These are phyloP conservation scores for Raphanus sativus DNA, from an alignment of 345 rosid species.

Conservation along the genomic window DNA sequence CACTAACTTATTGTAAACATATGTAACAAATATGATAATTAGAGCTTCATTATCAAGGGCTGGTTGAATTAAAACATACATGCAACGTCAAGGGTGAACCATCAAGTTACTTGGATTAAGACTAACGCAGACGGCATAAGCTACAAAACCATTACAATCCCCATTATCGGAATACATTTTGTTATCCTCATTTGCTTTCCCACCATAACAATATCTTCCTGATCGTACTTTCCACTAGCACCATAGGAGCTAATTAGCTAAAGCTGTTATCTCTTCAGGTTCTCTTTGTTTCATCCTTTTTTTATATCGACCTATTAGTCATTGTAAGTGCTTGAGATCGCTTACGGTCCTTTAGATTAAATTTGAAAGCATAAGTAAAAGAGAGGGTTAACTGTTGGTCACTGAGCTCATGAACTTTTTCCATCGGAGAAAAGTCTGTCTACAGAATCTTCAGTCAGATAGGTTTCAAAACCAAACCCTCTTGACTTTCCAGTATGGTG, in stretches of 20 bases:
- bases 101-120: not conserved
- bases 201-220: constrained; percentile 34
- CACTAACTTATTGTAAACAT: not conserved
- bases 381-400: constrained; percentile 41
- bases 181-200: constrained; percentile 43
- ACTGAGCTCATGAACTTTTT: constrained; percentile 46
- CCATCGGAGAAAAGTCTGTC: constrained; percentile 46
- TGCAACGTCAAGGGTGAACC: not conserved
- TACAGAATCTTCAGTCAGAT: constrained; percentile 49
- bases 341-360: not conserved
- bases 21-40: not conserved
- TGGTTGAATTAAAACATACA: not conserved
- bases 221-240: constrained; percentile 44
- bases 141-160: not conserved
- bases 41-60: not conserved
- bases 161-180: constrained; percentile 18
- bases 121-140: not conserved
- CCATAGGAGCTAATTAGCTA: constrained; percentile 34
- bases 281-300: constrained; percentile 77
- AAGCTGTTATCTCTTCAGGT: constrained; percentile 39
- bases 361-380: constrained; percentile 4
- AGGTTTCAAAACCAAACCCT: constrained; percentile 55
- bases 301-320: constrained; percentile 61
- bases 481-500: constrained; percentile 52
- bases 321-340: constrained; percentile 22